Evolutionary conservation across 805 yeast species (phyloP).

Genomic region (Saturnispora gosingensis): DNA sequence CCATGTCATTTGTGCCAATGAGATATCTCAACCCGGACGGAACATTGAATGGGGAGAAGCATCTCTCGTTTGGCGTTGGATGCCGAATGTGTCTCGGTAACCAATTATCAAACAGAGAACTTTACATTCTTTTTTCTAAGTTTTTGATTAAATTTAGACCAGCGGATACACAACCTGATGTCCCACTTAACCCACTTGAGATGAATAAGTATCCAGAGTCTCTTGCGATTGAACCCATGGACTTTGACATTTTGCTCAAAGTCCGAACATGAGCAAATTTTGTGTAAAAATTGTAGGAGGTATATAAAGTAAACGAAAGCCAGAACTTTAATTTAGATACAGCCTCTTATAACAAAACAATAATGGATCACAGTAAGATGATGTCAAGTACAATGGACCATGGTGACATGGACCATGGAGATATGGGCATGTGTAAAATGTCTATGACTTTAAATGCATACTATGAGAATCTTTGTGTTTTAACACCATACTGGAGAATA

Average conservation of each 20-base stretch:
- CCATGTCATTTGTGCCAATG: constrained; percentile 42
- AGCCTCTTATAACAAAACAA: neutral
- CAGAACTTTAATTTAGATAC: neutral
- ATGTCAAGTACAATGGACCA: constrained; percentile 8
- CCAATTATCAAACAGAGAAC: constrained; percentile 53
- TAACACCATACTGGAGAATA: constrained; percentile 33
- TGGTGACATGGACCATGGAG: constrained; percentile 11
- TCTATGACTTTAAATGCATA: constrained; percentile 37
- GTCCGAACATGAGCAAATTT: neutral
- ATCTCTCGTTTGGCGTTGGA: constrained; percentile 63
- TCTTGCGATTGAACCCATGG: constrained; percentile 53
- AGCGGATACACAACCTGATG: constrained; percentile 27
- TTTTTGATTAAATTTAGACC: constrained; percentile 35
- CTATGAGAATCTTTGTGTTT: constrained; percentile 35
- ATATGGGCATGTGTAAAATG: constrained; percentile 26
- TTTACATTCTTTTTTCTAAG: constrained; percentile 50
- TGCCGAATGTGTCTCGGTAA: constrained; percentile 66
- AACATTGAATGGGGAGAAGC: constrained; percentile 21
- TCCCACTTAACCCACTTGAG: constrained; percentile 36
- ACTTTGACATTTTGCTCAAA: constrained; percentile 27
- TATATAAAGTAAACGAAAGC: neutral
- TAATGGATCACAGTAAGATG: constrained; percentile 5
- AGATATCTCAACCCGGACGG: constrained; percentile 34
- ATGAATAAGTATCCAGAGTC: constrained; percentile 46
- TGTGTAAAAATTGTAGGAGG: neutral